Percentiles rank a stretch among this genome's conserved stretches.
Evolutionary conservation across 129 eudicot species (phyloP).

Genomic region (Lactuca saligna): DNA sequence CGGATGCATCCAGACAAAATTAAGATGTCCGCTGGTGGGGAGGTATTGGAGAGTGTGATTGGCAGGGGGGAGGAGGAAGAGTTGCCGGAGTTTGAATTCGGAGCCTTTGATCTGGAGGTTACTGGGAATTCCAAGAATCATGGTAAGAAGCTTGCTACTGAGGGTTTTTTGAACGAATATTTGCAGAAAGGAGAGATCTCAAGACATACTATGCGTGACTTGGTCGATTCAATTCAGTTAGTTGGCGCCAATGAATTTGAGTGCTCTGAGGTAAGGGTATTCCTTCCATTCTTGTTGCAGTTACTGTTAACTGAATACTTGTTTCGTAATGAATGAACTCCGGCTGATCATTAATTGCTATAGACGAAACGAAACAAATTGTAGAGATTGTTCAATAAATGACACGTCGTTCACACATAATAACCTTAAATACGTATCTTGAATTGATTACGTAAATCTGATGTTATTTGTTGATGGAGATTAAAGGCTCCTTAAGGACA

Average conservation of each 20-base stretch:
- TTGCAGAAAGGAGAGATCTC: constrained; percentile 41
- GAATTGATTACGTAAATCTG: neutral
- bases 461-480: neutral
- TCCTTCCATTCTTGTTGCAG: neutral
- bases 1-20: constrained; percentile 75
- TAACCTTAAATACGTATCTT: neutral
- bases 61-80: constrained; percentile 86
- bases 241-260: constrained; percentile 42
- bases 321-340: constrained; percentile 7
- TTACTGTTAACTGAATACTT: neutral
- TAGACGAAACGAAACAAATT: neutral
- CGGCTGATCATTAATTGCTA: constrained; percentile 22
- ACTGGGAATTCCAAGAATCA: constrained; percentile 14
- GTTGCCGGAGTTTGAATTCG: constrained; percentile 60
- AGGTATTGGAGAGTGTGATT: constrained; percentile 78
- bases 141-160: constrained; percentile 42
- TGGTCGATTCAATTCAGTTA: constrained; percentile 55
- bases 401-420: neutral
- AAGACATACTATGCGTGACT: constrained; percentile 65
- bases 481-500: neutral
- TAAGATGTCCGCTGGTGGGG: constrained; percentile 79
- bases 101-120: constrained; percentile 71
- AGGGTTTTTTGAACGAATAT: constrained; percentile 48
- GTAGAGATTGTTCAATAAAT: constrained; percentile 1
- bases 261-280: constrained; percentile 60